Conservation (phyloP, 441 rosid genomes). For the Francoa sonchifolia region DNA sequence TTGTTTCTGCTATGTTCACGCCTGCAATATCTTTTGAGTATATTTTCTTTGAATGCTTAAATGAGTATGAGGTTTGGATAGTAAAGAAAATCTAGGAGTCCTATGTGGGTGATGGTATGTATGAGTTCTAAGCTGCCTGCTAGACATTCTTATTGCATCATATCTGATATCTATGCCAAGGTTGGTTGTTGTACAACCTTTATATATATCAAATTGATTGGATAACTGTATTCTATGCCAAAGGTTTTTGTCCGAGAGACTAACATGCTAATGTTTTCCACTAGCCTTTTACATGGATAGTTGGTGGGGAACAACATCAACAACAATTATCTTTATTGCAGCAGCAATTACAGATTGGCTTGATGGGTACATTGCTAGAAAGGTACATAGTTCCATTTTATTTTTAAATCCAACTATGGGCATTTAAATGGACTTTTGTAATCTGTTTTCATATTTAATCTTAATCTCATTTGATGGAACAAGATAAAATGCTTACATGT, state of each 20-base stretch:
- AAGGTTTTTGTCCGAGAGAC: background rate
- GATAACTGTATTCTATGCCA: background rate
- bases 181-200: background rate
- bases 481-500: slow-evolving; percentile 12
- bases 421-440: background rate
- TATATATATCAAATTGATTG: background rate
- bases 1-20: too few relatives aligned
- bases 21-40: too few relatives aligned
- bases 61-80: too few relatives aligned
- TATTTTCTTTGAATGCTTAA: too few relatives aligned
- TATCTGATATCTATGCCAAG: too few relatives aligned
- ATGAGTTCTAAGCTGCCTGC: too few relatives aligned
- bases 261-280: slow-evolving; percentile 9
- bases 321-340: slow-evolving; percentile 73
- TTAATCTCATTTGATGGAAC: background rate
- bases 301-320: slow-evolving; percentile 80
- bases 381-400: slow-evolving; percentile 27
- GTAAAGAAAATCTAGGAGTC: too few relatives aligned
- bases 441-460: background rate
- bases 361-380: slow-evolving; percentile 91
- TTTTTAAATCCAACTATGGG: background rate
- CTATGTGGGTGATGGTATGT: too few relatives aligned
- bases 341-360: slow-evolving; percentile 98
- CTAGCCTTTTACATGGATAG: slow-evolving; percentile 76
- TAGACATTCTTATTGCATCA: too few relatives aligned